phyloP scores from a whole-genome alignment of 2,329 filamentous ascomycete species.

The Claviceps arundinis region DNA sequence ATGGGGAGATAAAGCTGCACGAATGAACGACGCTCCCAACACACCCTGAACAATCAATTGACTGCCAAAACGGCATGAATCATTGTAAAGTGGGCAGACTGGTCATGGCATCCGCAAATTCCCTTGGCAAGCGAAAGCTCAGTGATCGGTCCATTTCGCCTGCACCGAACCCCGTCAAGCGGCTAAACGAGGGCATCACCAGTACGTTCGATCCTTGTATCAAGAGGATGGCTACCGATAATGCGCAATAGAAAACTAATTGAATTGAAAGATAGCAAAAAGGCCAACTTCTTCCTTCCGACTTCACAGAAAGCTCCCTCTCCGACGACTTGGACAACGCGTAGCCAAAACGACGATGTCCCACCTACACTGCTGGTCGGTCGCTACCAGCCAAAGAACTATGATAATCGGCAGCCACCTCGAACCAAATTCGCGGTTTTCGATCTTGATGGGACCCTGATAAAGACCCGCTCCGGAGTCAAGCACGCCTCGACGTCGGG shows the following conservation, averaged over 20 bases:
- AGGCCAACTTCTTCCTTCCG: conserved; percentile 81
- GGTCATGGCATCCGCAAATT: conserved; percentile 14
- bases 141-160: conserved; percentile 35
- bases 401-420: conserved; percentile 13
- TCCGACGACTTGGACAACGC: conserved; percentile 56
- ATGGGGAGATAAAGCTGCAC: no score
- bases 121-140: conserved; percentile 21
- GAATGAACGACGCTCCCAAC: no score
- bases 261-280: conserved; percentile 41
- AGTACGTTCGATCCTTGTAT: not conserved
- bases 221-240: rapidly evolving
- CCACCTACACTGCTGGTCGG: conserved; percentile 57
- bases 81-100: not conserved
- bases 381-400: conserved; percentile 43
- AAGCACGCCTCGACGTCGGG: conserved; percentile 54
- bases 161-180: conserved; percentile 31
- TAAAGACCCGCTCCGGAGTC: conserved; percentile 68
- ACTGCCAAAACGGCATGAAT: not conserved
- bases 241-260: conserved; percentile 35
- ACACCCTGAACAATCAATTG: no score
- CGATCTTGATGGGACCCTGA: conserved; percentile 77
- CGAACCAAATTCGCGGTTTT: conserved; percentile 57
- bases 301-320: conserved; percentile 73
- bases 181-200: conserved; percentile 10
- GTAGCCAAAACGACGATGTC: conserved; percentile 36